Percentiles rank a stretch among this genome's conserved stretches.
These are phyloP conservation scores for Epichloe baconii DNA, from an alignment of 2,329 filamentous ascomycete species.

Conservation along the genomic window DNA sequence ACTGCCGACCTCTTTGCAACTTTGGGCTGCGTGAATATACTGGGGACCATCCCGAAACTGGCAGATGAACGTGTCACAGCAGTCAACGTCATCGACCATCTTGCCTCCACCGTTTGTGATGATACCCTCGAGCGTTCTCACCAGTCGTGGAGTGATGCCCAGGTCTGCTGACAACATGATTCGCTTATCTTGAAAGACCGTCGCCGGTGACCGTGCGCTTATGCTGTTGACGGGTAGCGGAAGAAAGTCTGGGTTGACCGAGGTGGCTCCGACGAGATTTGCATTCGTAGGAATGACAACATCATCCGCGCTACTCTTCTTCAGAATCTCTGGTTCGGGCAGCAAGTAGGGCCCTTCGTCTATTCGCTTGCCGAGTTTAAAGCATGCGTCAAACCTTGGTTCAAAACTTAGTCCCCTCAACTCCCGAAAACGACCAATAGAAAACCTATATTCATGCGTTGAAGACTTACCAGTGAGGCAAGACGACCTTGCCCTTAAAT, in stretches of 20 bases:
- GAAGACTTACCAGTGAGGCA: conserved; percentile 70
- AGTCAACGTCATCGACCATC: conserved; percentile 49
- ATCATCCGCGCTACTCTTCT: conserved; percentile 38
- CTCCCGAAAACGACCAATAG: too few relatives aligned
- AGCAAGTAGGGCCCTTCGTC: conserved; percentile 76
- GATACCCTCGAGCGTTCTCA: conserved; percentile 54
- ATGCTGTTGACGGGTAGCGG: conserved; percentile 29
- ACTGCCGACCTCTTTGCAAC: conserved; percentile 77
- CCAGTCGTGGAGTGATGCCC: conserved; percentile 52
- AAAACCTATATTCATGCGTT: not conserved
- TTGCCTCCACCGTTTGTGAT: conserved; percentile 59
- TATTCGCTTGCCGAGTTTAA: conserved; percentile 84
- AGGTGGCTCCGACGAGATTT: conserved; percentile 55
- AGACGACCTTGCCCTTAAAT: conserved; percentile 65
- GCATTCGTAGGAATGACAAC: conserved; percentile 43
- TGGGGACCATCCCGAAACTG: conserved; percentile 72
- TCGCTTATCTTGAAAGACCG: conserved; percentile 65
- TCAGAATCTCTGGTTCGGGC: conserved; percentile 76
- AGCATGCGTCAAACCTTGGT: conserved; percentile 83
- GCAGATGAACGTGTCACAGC: conserved; percentile 76
- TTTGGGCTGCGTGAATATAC: conserved; percentile 64
- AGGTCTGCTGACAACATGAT: conserved; percentile 69
- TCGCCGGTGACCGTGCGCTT: conserved; percentile 38
- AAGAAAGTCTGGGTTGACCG: conserved; percentile 30
- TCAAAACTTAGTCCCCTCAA: not conserved